Percentiles rank a stretch among this genome's conserved stretches.
Evolutionary conservation across 805 yeast genomes (phyloP).

Genomic region (Torulaspora quercuum): DNA sequence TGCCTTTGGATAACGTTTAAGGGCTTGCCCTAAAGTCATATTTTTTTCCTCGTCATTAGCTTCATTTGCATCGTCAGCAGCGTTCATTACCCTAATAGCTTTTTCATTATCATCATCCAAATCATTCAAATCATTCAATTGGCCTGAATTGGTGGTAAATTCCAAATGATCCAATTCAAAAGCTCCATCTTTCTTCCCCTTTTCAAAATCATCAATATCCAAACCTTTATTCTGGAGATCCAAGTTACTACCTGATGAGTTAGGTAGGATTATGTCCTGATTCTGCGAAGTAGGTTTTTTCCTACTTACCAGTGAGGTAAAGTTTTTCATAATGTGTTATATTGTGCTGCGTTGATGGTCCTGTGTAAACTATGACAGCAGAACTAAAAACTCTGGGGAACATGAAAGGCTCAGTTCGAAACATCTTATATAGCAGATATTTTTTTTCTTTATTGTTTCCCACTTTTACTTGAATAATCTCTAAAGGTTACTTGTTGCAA

Average conservation of each 20-base stretch:
- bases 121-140: slow-evolving; percentile 4
- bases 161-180: slow-evolving; percentile 14
- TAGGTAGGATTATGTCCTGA: not conserved
- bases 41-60: slow-evolving; percentile 27
- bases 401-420: too few species aligned
- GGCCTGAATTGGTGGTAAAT: slow-evolving; percentile 7
- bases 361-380: too few species aligned
- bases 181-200: slow-evolving; percentile 3
- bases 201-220: slow-evolving; percentile 1
- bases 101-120: slow-evolving; percentile 6
- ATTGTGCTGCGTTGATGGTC: too few species aligned
- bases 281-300: not conserved
- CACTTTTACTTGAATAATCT: too few species aligned
- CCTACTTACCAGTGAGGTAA: slow-evolving; percentile 1
- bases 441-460: too few species aligned
- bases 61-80: slow-evolving; percentile 18
- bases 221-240: not conserved
- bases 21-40: slow-evolving; percentile 36
- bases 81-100: slow-evolving; percentile 6
- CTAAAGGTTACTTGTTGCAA: too few species aligned
- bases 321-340: slow-evolving; percentile 4
- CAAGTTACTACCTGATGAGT: not conserved
- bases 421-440: too few species aligned
- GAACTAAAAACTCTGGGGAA: too few species aligned
- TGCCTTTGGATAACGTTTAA: slow-evolving; percentile 44